Evolutionary conservation across 805 yeast species (phyloP).

Genomic region (Ogataea methanolica): DNA sequence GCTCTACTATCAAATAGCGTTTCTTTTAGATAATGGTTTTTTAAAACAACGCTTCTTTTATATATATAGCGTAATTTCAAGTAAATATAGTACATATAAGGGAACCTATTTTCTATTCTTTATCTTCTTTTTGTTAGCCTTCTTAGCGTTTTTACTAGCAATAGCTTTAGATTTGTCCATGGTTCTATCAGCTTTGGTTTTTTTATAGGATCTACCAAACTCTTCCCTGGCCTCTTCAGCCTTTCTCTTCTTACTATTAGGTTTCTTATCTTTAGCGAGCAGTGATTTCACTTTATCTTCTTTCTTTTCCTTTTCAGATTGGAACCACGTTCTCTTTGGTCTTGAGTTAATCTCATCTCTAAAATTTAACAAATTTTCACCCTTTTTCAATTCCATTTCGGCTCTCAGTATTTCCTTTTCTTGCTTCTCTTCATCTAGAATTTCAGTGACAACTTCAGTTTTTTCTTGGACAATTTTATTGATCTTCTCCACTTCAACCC

Average conservation of each 20-base stretch:
- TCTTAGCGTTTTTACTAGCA: conserved; percentile 27
- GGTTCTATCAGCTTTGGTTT: conserved; percentile 70
- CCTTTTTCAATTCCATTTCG: conserved; percentile 85
- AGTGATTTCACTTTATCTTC: conserved; percentile 34
- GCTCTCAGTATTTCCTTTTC: conserved; percentile 85
- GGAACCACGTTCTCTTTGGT: conserved; percentile 97
- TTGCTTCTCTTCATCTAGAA: conserved; percentile 79
- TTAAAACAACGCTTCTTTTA: too few species aligned
- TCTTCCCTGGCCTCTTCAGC: conserved; percentile 57
- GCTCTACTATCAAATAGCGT: too few species aligned
- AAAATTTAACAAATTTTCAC: conserved; percentile 77
- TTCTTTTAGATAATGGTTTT: too few species aligned
- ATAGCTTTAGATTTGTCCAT: conserved; percentile 37
- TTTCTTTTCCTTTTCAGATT: conserved; percentile 52
- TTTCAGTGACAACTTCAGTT: conserved; percentile 61
- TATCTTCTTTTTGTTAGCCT: conserved; percentile 26
- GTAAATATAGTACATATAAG: background rate
- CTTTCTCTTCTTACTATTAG: conserved; percentile 70
- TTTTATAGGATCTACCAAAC: conserved; percentile 60
- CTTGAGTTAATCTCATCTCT: conserved; percentile 79
- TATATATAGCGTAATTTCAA: too few species aligned
- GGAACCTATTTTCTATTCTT: conserved; percentile 9
- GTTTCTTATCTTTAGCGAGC: conserved; percentile 42
- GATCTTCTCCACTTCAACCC: conserved; percentile 75
- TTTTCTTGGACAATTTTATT: conserved; percentile 58